A percentile compares a stretch with the other conserved stretches of the same genome.
Conservation (phyloP, 805 yeast species). For the Teunomyces panamensis region DNA sequence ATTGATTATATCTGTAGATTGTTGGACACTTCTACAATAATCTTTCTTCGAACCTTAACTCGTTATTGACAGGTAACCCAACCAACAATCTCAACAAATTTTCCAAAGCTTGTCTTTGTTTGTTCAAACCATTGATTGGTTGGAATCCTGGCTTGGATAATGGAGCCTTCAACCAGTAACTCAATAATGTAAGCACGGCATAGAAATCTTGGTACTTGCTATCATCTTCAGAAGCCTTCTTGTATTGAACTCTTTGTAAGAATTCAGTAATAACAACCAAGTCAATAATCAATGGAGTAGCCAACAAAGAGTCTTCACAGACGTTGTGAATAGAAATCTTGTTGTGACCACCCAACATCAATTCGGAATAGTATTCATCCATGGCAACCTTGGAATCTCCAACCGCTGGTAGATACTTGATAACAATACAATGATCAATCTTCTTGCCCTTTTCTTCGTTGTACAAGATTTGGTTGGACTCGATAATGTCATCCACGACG, state of each 20-base stretch:
- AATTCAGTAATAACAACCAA: constrained; percentile 88
- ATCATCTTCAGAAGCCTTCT: constrained; percentile 43
- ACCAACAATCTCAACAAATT: constrained; percentile 85
- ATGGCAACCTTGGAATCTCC: constrained; percentile 97
- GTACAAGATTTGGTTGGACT: constrained; percentile 79
- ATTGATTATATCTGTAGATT: background rate
- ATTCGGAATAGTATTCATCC: constrained; percentile 96
- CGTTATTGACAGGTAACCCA: constrained; percentile 87
- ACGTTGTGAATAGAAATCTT: constrained; percentile 91
- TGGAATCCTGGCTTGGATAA: constrained; percentile 86
- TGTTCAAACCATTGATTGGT: constrained; percentile 90
- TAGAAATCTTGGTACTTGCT: constrained; percentile 64
- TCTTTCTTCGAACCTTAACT: constrained; percentile 93
- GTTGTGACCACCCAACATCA: constrained; percentile 97
- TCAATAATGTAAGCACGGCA: constrained; percentile 80
- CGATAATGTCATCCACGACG: constrained; percentile 92
- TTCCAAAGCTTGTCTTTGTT: constrained; percentile 90
- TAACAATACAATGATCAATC: constrained; percentile 93
- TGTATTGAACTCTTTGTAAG: constrained; percentile 80
- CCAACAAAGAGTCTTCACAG: constrained; percentile 92
- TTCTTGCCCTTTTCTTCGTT: constrained; percentile 72
- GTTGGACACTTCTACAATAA: constrained; percentile 28
- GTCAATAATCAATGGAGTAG: constrained; percentile 92
- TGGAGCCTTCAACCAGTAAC: constrained; percentile 97
- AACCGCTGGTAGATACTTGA: constrained; percentile 90